Base-by-base conservation (phyloP, 75 land plant species). In the Pseudotsuga menziesii region DNA sequence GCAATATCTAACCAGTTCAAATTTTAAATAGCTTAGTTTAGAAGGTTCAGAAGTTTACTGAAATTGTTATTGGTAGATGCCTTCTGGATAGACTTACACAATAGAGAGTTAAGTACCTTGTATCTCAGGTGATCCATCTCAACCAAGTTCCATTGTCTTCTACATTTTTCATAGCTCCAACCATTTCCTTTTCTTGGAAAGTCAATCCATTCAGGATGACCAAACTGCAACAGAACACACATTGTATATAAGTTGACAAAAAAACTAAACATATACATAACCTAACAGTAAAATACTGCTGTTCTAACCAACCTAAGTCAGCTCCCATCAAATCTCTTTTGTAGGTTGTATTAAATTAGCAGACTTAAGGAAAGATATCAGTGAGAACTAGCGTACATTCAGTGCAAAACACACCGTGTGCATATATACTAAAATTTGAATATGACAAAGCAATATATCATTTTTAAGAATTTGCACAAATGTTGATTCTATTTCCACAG, bases 121-220 rank as follows among this genome's bases (percentile, higher is more conserved):
- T 94, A 97, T 81, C 95, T 77, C 52, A 97, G 82, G 75, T 97
- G 95, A 58, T 90, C 93, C 39, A 88, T 76, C 80, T 97, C 99
- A 62, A 90, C 88, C 54, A 97, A 89, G 79, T 89, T 80, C 99
- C 99, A 97, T 57, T 87, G 98, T 27, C 99, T 90, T 79, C 91
- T 86, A 80, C 99, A 97, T 80, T 89, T 97, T 5, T 92, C 98
- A 84, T 89, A 88, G 77, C 89, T 94, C 98, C 98, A 97, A 52
- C 74, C 86, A 73, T 97, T 97, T 20, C 98, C 99, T 82, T 94
- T 91, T 83, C 99, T 87, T 76, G 99, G 99, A 79, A 97, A 97
- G 78, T 97, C 99, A 82, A 97, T 86, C 99, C 99, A 97, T 67
- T 97, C 99, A 56, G 99, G 99, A 81, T 97, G 99, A 23, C 99